Evolutionary conservation across 768 basidiomycete species (phyloP), one percentile per base, ranked within the genome.

Genomic region (Lentinula raphanica): DNA sequence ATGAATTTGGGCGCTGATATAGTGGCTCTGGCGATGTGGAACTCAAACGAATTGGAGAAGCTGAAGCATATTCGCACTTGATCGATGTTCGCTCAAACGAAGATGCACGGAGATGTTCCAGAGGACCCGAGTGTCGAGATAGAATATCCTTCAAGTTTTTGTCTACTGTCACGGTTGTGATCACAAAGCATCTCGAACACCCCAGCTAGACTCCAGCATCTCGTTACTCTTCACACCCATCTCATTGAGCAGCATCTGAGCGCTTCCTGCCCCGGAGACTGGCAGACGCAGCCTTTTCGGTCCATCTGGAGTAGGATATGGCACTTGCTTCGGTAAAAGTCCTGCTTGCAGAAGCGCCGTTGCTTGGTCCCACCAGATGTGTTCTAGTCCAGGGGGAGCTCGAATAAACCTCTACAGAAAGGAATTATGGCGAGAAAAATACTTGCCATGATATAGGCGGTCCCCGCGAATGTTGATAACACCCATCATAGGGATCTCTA

Each of bases 391-490:
- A 17, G 7, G 6, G 28, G 28, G 46, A 44, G 17, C 6, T n/a
- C n/a, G n/a, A n/a, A n/a, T n/a, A n/a, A n/a, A n/a, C n/a, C n/a
- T n/a, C n/a, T n/a, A 44, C 5, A 44, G 19, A 9, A 23, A 23
- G 19, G 4, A 11, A 7, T 11, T 19, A 44, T 21, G 3, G 12
- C 8, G 12, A 19, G 13, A 13, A 13, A 49, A 11, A 50, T 21
- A 40, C 61, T 31, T 53, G 65, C 67, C 67, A 40, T 68, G 66
- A 55, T 67, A 68, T 13, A 67, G 61, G 8, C 69, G 56, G 58
- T 75, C 74, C 0, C 74, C 74, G 19, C 74, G 73, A 50, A 85
- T 71, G 59, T 79, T 81, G 36, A 85, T 79, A n/a, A 85, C 77
- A 11, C 77, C 79, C 23, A 81, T 68, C 76, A 82, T 79, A 2